Base-by-base conservation (phyloP, 1,139 yeast genomes). In the Zygosaccharomyces pseudobailii region DNA sequence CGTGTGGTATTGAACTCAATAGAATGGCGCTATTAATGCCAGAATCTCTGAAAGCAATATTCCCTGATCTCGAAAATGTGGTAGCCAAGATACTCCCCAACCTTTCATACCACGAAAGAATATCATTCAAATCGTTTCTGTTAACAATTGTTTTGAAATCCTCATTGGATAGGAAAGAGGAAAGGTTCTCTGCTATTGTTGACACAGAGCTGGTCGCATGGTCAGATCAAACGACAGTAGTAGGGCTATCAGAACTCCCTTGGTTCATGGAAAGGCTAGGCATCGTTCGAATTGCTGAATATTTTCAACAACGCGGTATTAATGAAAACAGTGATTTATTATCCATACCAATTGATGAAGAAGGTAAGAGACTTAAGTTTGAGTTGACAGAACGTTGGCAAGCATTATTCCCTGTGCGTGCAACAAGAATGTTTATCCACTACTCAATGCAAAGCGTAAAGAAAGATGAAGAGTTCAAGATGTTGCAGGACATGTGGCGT, bases 191-290 rank as follows among this genome's bases (percentile, higher is more conserved):
- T 13, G 79, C 80, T 44, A 86, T 94, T 50, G 98, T 92, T 3
- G 97, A 90, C 63, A 96, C 96, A 0, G 97, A 92, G 57, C 71
- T 94, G 42, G 71, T 78, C 31, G 94, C 96, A 0, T 94, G 99
- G 99, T 83, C 92, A 1, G 88, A 90, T 43, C 92, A 92, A 13
- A 84, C 81, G 17, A 90, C 97, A 0, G 89, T 88, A 56, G 87
- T 87, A 59, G 97, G 97, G 0, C 71, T 92, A 34, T 74, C 83
- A 65, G 95, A 92, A 61, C 73, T 94, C 44, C 96, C 88, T 55
- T 90, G 97, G 97, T 94, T 94, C 59, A 90, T 92, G 97, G 97
- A 90, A 67, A 78, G 97, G 58, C 77, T 94, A 48, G 98, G 98
- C 3, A 87, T 94, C 45, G 97, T 89, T 3, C 82, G 82, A 63